Conservation (phyloP, 805 yeast genomes). For the Metschnikowia rubicola region DNA sequence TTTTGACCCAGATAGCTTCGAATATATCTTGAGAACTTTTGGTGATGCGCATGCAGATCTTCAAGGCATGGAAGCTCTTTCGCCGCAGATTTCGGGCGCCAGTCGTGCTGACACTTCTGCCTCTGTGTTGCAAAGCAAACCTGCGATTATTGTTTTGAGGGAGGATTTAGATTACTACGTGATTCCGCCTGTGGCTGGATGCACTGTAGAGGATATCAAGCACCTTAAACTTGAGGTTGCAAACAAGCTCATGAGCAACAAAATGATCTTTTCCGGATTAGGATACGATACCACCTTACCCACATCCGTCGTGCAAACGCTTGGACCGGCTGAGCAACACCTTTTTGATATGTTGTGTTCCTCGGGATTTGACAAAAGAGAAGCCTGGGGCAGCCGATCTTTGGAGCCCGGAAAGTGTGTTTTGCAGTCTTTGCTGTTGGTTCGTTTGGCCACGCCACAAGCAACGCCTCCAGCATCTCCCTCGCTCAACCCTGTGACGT, state of each 20-base stretch:
- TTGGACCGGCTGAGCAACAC: slow-evolving; percentile 93
- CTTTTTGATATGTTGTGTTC: slow-evolving; percentile 91
- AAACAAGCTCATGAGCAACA: slow-evolving; percentile 52
- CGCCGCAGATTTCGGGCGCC: slow-evolving; percentile 32
- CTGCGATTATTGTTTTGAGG: slow-evolving; percentile 85
- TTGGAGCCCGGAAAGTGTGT: slow-evolving; percentile 85
- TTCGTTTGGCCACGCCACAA: slow-evolving; percentile 45
- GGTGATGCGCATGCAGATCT: slow-evolving; percentile 64
- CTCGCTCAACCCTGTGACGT: slow-evolving; percentile 39
- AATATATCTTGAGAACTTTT: slow-evolving; percentile 73
- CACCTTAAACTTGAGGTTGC: slow-evolving; percentile 73
- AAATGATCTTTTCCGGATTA: slow-evolving; percentile 74
- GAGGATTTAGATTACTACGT: slow-evolving; percentile 95
- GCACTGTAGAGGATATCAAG: slow-evolving; percentile 57
- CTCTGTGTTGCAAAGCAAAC: slow-evolving; percentile 70
- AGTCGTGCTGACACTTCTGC: slow-evolving; percentile 39
- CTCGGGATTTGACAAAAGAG: slow-evolving; percentile 68
- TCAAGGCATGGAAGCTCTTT: slow-evolving; percentile 20
- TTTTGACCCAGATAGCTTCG: slow-evolving; percentile 82
- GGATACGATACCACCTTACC: slow-evolving; percentile 45
- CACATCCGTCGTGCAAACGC: slow-evolving; percentile 40
- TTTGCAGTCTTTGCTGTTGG: slow-evolving; percentile 77
- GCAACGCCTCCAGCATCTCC: slow-evolving; percentile 41
- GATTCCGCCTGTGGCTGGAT: slow-evolving; percentile 66
- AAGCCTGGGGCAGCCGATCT: slow-evolving; percentile 86